Conservation (phyloP, 805 yeast genomes). For the Yamadazyma sp. region DNA sequence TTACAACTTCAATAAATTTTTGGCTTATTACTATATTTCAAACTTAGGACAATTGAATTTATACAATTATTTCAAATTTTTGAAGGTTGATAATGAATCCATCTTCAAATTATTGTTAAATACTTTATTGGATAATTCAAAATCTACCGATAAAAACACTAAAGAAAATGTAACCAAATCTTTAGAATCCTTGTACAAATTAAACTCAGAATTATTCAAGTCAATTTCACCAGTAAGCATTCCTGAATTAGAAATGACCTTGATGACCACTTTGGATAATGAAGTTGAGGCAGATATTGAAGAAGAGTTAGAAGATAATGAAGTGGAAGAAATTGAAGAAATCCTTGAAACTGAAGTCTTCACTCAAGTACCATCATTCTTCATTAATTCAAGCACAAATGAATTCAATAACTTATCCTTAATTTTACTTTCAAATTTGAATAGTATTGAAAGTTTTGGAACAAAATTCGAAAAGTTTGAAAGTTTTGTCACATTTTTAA, state of each 20-base stretch:
- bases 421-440: constrained; percentile 5
- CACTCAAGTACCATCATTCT: constrained; percentile 16
- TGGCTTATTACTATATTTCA: constrained; percentile 26
- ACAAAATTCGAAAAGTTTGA: constrained; percentile 35
- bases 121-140: constrained; percentile 13
- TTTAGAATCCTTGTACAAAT: constrained; percentile 18
- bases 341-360: constrained; percentile 12
- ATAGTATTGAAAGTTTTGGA: constrained; percentile 10
- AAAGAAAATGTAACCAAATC: constrained; percentile 13
- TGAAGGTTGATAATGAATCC: constrained; percentile 14
- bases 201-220: constrained; percentile 19
- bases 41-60: constrained; percentile 20
- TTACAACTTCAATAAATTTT: constrained; percentile 22
- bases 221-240: constrained; percentile 17
- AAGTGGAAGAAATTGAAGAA: constrained; percentile 17
- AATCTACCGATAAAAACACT: constrained; percentile 16
- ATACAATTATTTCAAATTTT: constrained; percentile 19
- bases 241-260: constrained; percentile 48
- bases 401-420: constrained; percentile 30
- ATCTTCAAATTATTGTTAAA: constrained; percentile 15
- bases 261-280: constrained; percentile 58
- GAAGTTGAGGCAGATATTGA: constrained; percentile 31
- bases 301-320: constrained; percentile 25
- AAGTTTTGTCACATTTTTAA: constrained; percentile 52
- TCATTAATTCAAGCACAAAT: constrained; percentile 23